phyloP scores from a whole-genome alignment of 306 rosid genomes.

The Glycine soja region DNA sequence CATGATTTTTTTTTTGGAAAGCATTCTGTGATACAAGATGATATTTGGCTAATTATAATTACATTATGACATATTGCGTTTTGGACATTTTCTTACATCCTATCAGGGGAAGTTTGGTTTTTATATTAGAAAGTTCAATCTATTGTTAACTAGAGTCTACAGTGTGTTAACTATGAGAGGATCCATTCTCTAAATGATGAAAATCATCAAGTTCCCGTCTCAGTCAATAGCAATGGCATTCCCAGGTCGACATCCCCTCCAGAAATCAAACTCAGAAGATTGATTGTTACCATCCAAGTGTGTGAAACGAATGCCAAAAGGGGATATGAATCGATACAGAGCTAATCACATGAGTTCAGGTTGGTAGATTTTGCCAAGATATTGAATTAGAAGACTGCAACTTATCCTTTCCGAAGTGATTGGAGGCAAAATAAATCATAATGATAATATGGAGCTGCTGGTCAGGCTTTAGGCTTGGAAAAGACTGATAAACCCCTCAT shows the following conservation, averaged over 20 bases:
- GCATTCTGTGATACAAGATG: not conserved
- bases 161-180: not conserved
- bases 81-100: not conserved
- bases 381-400: not conserved
- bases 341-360: not conserved
- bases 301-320: not conserved
- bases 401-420: not conserved
- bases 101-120: not conserved
- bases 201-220: not conserved
- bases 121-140: constrained; percentile 18
- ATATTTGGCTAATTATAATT: not conserved
- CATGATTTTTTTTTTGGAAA: not conserved
- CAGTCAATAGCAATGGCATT: not conserved
- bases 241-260: constrained; percentile 17
- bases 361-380: not conserved
- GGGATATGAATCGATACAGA: too few relatives aligned
- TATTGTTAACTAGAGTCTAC: not conserved
- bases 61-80: not conserved
- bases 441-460: constrained; percentile 8
- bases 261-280: constrained; percentile 20
- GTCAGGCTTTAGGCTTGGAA: not conserved
- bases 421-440: not conserved
- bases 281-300: constrained; percentile 5
- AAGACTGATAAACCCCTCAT: constrained; percentile 33
- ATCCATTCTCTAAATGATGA: not conserved